phyloP scores from a whole-genome alignment of 164 flowering plant species.

The Sextonia rubra region DNA sequence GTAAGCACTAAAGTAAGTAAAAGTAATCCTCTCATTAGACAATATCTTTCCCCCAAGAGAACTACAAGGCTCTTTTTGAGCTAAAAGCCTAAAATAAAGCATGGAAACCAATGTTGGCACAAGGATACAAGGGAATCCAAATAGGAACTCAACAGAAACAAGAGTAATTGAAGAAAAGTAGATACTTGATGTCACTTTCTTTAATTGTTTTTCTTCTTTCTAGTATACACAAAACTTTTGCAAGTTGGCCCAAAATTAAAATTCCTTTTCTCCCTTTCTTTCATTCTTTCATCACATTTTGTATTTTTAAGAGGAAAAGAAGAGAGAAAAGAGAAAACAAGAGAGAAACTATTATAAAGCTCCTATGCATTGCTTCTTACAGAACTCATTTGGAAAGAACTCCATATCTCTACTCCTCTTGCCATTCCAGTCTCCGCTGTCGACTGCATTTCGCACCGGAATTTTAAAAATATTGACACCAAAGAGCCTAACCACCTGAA shows the following conservation, averaged over 20 bases:
- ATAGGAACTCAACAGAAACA: background rate
- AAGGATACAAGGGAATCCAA: background rate
- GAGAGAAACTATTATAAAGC: conserved; percentile 32
- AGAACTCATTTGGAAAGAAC: conserved; percentile 35
- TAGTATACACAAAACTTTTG: background rate
- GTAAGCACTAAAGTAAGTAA: background rate
- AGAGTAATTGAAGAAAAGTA: background rate
- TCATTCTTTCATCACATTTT: background rate
- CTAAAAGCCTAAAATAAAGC: background rate
- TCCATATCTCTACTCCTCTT: conserved; percentile 51
- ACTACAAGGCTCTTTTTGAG: background rate
- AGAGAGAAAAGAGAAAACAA: background rate
- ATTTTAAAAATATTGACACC: conserved; percentile 72
- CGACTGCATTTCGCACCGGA: conserved; percentile 21
- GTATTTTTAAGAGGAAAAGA: background rate
- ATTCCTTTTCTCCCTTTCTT: background rate
- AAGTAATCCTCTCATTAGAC: background rate
- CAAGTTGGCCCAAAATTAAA: conserved; percentile 1
- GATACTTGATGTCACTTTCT: background rate
- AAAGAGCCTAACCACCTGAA: conserved; percentile 59
- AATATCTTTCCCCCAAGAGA: background rate
- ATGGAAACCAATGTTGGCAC: background rate
- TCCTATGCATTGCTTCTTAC: conserved; percentile 55
- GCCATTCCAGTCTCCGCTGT: conserved; percentile 20
- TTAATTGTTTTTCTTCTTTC: background rate